Conservation (phyloP, 805 yeast genomes). For the Yarrowia phangngaensis region DNA sequence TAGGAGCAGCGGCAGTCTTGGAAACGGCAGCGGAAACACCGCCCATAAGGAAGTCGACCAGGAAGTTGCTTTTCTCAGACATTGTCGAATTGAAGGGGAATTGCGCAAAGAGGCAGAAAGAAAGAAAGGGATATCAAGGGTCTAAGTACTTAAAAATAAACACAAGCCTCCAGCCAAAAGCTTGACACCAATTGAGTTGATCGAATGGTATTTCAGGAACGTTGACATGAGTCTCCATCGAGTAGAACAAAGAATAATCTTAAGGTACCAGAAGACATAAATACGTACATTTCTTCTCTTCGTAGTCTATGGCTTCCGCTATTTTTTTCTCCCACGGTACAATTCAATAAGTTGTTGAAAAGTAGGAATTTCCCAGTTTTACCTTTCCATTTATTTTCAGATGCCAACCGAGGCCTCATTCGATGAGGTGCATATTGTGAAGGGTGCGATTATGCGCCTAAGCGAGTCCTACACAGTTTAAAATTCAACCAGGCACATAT, state of each 20-base stretch:
- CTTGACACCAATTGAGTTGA: slow-evolving; percentile 24
- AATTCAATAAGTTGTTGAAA: too few relatives aligned
- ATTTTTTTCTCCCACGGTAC: too few relatives aligned
- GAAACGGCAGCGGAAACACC: slow-evolving; percentile 99
- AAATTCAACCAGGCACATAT: too few relatives aligned
- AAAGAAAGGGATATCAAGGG: background rate
- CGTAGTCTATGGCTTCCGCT: too few relatives aligned
- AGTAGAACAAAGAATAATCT: too few relatives aligned
- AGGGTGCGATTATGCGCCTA: slow-evolving; percentile 25
- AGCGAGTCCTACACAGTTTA: too few relatives aligned
- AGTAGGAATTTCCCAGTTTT: too few relatives aligned
- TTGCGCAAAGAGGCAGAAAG: slow-evolving; percentile 6
- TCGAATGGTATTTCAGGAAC: slow-evolving; percentile 1
- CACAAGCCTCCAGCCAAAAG: slow-evolving; percentile 10
- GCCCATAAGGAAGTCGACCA: slow-evolving; percentile 58
- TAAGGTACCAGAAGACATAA: too few relatives aligned
- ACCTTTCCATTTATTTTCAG: slow-evolving; percentile 21
- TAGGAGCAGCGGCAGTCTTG: slow-evolving; percentile 97
- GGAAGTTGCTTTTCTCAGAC: slow-evolving; percentile 31
- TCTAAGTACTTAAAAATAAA: slow-evolving; percentile 25
- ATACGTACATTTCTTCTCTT: too few relatives aligned
- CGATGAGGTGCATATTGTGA: slow-evolving; percentile 25
- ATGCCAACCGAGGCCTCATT: slow-evolving; percentile 24
- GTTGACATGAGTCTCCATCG: background rate
- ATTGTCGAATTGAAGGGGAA: slow-evolving; percentile 20